Evolutionary conservation across 2,329 filamentous ascomycete species (phyloP).

Genomic region (Colletotrichum sidae): DNA sequence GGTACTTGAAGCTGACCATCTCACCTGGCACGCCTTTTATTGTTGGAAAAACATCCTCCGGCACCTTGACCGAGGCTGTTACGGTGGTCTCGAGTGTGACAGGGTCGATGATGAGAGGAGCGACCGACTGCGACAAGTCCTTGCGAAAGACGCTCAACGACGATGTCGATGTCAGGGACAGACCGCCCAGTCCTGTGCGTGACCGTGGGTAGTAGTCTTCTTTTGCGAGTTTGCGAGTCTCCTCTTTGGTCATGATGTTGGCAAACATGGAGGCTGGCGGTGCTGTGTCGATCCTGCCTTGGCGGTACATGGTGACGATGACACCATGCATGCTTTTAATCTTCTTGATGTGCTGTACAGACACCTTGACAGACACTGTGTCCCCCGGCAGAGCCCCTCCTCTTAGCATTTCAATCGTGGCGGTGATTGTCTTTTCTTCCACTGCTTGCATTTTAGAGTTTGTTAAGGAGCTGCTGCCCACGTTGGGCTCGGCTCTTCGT

Average conservation of each 20-base stretch:
- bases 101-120: constrained; percentile 89
- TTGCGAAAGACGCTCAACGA: constrained; percentile 96
- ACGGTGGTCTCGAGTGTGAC: constrained; percentile 81
- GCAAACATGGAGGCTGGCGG: constrained; percentile 65
- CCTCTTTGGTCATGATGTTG: constrained; percentile 67
- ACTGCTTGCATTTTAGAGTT: constrained; percentile 56
- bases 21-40: constrained; percentile 90
- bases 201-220: constrained; percentile 91
- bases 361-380: constrained; percentile 81
- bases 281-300: constrained; percentile 87
- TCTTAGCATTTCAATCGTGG: constrained; percentile 83
- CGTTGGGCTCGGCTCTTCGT: constrained; percentile 31
- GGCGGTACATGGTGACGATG: constrained; percentile 91
- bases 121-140: constrained; percentile 89
- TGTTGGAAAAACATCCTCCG: constrained; percentile 91
- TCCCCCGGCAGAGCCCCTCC: constrained; percentile 91
- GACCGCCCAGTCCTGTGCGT: constrained; percentile 84
- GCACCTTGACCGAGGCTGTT: constrained; percentile 85
- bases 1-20: constrained; percentile 96
- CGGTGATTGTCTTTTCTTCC: constrained; percentile 84
- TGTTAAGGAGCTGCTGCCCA: constrained; percentile 53
- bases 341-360: constrained; percentile 87
- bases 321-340: constrained; percentile 93
- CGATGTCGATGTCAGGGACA: constrained; percentile 87
- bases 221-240: constrained; percentile 76